Percentiles rank a stretch among this genome's conserved stretches.
Evolutionary conservation across 1,284 basidiomycete genomes (phyloP).

Genomic region (Lignosus rhinocerotis): DNA sequence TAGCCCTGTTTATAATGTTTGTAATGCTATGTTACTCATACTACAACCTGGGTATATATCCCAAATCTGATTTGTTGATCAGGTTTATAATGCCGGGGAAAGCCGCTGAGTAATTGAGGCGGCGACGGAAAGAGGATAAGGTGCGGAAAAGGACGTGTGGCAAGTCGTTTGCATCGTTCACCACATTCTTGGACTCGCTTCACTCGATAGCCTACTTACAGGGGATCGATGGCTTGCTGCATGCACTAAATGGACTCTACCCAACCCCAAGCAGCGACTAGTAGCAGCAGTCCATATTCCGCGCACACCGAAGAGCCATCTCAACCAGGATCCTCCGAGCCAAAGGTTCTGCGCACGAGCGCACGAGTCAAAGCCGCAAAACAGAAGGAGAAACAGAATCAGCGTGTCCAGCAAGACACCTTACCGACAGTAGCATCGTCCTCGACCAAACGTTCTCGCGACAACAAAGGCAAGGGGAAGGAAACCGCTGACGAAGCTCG

Average conservation of each 20-base stretch:
- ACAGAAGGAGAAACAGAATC: slow-evolving; percentile 57
- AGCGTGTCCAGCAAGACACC: slow-evolving; percentile 42
- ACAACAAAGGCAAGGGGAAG: slow-evolving; percentile 66
- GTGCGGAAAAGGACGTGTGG: slow-evolving; percentile 22
- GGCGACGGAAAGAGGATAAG: slow-evolving; percentile 14
- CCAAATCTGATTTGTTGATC: background rate
- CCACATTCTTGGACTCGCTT: slow-evolving; percentile 20
- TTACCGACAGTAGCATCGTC: slow-evolving; percentile 39
- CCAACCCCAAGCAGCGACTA: slow-evolving; percentile 68
- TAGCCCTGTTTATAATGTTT: background rate
- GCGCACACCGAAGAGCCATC: slow-evolving; percentile 33
- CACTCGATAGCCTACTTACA: slow-evolving; percentile 30
- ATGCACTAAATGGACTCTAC: slow-evolving; percentile 84
- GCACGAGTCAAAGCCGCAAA: slow-evolving; percentile 77
- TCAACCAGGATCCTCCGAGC: slow-evolving; percentile 33
- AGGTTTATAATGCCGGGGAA: background rate
- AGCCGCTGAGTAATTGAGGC: slow-evolving; percentile 22
- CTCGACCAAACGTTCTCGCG: slow-evolving; percentile 56
- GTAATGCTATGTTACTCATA: background rate
- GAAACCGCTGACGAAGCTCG: slow-evolving; percentile 54
- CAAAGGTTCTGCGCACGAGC: slow-evolving; percentile 64
- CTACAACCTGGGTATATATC: background rate
- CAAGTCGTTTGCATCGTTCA: slow-evolving; percentile 12
- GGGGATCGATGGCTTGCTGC: slow-evolving; percentile 78
- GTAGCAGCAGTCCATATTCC: slow-evolving; percentile 49